Conservation (phyloP, 768 basidiomycete genomes). For the Sarcodon sp. region DNA sequence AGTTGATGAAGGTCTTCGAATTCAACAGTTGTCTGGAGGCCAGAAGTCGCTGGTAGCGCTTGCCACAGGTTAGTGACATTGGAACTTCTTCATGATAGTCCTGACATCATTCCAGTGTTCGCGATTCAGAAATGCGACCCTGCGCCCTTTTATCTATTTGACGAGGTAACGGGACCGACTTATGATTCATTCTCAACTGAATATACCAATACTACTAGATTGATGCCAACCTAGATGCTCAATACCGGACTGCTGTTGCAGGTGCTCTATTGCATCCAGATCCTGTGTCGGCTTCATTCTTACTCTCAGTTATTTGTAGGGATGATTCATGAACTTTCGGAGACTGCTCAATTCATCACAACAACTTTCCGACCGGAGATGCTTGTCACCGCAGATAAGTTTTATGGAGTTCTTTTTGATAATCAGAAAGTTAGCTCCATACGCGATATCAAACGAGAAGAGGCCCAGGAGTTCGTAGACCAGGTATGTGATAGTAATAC, state of each 20-base stretch:
- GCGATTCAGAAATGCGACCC: slow-evolving; percentile 99
- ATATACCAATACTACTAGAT: slow-evolving; percentile 35
- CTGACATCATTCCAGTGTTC: slow-evolving; percentile 50
- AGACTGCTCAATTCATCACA: slow-evolving; percentile 90
- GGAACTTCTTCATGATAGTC: background rate
- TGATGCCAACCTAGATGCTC: slow-evolving; percentile 94
- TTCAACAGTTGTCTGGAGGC: slow-evolving; percentile 94
- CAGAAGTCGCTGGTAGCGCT: slow-evolving; percentile 96
- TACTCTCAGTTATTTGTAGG: slow-evolving; percentile 22
- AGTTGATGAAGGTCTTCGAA: slow-evolving; percentile 89
- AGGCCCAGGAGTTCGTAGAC: slow-evolving; percentile 92
- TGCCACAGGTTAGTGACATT: slow-evolving; percentile 53
- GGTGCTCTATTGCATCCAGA: slow-evolving; percentile 33
- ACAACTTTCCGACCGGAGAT: slow-evolving; percentile 98
- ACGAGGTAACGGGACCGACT: slow-evolving; percentile 46
- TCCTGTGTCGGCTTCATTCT: too few species aligned
- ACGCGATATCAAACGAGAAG: slow-evolving; percentile 73
- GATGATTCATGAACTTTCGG: slow-evolving; percentile 89
- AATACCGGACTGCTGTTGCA: slow-evolving; percentile 94
- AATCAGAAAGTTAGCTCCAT: slow-evolving; percentile 92
- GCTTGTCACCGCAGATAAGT: slow-evolving; percentile 91
- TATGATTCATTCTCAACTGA: background rate
- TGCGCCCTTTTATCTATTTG: slow-evolving; percentile 98
- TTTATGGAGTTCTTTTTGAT: slow-evolving; percentile 94
- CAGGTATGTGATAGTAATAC: slow-evolving; percentile 32